Base-by-base conservation (phyloP, 1,284 basidiomycete species). In the Rhodotorula mucilaginosa region DNA sequence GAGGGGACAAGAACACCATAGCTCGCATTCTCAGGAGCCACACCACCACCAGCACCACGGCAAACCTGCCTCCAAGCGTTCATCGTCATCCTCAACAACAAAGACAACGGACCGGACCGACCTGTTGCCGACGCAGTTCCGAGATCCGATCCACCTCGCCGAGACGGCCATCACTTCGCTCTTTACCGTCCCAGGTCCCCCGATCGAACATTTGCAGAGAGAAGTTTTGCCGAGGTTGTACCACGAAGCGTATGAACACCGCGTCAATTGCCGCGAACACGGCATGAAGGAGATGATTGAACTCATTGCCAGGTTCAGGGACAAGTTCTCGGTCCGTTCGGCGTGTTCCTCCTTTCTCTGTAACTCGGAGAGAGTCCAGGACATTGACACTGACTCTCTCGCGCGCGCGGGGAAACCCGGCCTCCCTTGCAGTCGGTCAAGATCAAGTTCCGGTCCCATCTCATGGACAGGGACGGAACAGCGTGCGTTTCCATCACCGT, bases 391-490 rank as follows among this genome's bases (percentile, higher is more conserved):
- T 34, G 34, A 34, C 34, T 7, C 34, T 34, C 34, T 34, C 34
- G 2, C 34, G 34, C 34, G 34, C 34, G 34, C 34, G 34, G 34
- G 34, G 34, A 34, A 34, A 5, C 4, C 7, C 34, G 34, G 34
- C 34, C 34, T 8, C 34, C 13, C 23, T 3, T 23, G 21, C 57
- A 71, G 73, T n/a, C 34, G 6, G 47, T 74, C 29, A 44, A 69
- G 57, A 31, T 75, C 19, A 31, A 62, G 29, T 66, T 75, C 62
- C 65, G 64, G n/a, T 60, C 57, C 0, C 49, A 67, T 34, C 49
- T 75, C 15, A 73, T 75, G 54, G 74, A 75, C 54, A 65, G 58
- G 59, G 74, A 75, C 62, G 74, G 74, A 2, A 61, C 74, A 0
- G 71, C 74, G 72, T 74, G 34, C 26, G 72, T 68, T 3, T 23